These are phyloP conservation scores for Laguncularia racemosa DNA, from an alignment of 345 rosid genomes.

Conservation along the genomic window DNA sequence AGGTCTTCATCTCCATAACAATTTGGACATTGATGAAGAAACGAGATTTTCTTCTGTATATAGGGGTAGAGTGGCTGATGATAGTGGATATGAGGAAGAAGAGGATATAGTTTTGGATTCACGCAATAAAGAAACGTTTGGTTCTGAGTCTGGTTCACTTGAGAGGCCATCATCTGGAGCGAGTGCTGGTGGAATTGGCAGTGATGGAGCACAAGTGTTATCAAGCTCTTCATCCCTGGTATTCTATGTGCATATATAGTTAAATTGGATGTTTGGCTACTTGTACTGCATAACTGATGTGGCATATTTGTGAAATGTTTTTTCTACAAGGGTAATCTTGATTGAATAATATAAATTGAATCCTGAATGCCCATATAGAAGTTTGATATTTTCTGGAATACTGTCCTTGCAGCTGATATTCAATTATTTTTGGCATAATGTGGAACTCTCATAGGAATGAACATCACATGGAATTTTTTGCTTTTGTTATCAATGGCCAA, in stretches of 20 bases:
- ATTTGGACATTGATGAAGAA: slow-evolving; percentile 71
- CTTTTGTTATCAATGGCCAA: no score
- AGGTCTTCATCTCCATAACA: slow-evolving; percentile 51
- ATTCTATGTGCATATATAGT: slow-evolving; percentile 7
- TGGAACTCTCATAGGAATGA: no score
- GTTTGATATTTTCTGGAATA: no score
- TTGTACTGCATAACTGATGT: not conserved
- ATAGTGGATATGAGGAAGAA: slow-evolving; percentile 69
- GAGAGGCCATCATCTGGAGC: slow-evolving; percentile 26
- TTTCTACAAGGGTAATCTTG: not conserved
- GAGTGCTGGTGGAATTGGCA: slow-evolving; percentile 35
- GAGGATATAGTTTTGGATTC: slow-evolving; percentile 57
- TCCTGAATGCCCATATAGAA: no score
- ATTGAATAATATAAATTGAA: no score
- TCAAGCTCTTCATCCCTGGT: slow-evolving; percentile 44
- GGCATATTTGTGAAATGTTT: not conserved
- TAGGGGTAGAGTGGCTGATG: slow-evolving; percentile 48
- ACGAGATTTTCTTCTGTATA: slow-evolving; percentile 73
- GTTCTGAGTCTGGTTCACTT: slow-evolving; percentile 36
- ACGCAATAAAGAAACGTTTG: slow-evolving; percentile 51
- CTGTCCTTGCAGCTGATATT: no score
- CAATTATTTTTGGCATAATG: no score
- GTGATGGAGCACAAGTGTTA: slow-evolving; percentile 28
- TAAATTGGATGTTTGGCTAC: not conserved
- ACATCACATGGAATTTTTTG: no score